Conservation (phyloP, 1,284 basidiomycete species). For the Tilletia indica region DNA sequence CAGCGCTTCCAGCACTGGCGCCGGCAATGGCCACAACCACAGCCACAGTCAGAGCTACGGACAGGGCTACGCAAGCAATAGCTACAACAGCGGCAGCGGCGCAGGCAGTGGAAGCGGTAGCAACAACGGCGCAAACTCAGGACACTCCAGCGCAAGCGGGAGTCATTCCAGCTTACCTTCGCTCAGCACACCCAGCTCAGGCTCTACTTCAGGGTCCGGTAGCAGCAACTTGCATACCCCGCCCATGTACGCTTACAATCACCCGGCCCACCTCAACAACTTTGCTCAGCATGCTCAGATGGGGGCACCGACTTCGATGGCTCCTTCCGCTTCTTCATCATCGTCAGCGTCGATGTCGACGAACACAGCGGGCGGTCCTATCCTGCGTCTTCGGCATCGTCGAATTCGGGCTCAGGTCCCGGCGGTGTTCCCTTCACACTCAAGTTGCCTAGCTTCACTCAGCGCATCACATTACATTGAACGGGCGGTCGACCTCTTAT, state of each 20-base stretch:
- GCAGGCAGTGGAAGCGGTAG: background rate
- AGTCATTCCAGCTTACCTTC: background rate
- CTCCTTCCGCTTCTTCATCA: background rate
- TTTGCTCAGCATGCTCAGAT: constrained; percentile 2
- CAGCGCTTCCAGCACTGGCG: background rate
- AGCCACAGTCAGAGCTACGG: too few relatives aligned
- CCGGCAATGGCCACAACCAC: background rate
- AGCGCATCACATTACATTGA: constrained; percentile 2
- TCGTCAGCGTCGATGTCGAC: background rate
- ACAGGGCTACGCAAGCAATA: background rate
- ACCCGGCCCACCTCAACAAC: background rate
- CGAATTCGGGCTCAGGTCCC: background rate
- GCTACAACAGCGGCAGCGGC: background rate
- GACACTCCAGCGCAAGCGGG: background rate
- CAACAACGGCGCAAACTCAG: background rate
- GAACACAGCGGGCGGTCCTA: too few relatives aligned
- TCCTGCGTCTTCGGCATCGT: background rate
- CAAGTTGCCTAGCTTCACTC: constrained; percentile 10
- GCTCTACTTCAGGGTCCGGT: background rate
- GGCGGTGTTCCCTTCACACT: background rate
- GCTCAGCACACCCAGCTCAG: background rate
- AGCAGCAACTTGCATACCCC: background rate
- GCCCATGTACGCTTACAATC: background rate
- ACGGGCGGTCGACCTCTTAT: background rate
- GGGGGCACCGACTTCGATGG: too few relatives aligned